A percentile compares a stretch with the other conserved stretches of the same genome.
phyloP scores from a whole-genome alignment of 306 rosid genomes.

The Prunus mira region DNA sequence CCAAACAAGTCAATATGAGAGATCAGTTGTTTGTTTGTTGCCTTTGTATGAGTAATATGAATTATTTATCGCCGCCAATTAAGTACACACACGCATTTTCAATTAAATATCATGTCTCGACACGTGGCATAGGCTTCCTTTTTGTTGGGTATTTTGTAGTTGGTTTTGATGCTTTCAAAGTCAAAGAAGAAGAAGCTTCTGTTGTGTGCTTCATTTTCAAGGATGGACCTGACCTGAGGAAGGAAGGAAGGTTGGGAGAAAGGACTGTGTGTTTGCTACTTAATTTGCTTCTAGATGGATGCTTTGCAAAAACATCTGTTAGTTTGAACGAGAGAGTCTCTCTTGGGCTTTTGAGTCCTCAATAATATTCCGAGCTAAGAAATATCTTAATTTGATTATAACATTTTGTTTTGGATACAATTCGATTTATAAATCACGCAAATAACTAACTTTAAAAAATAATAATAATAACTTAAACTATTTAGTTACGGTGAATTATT shows the following conservation, averaged over 20 bases:
- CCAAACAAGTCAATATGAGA: not conserved
- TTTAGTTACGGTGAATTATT: too few relatives aligned
- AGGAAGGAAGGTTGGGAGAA: not conserved
- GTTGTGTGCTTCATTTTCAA: constrained; percentile 2
- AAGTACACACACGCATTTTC: not conserved
- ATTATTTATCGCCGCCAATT: not conserved
- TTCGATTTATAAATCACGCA: too few relatives aligned
- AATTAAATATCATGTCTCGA: not conserved
- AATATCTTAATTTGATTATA: too few relatives aligned
- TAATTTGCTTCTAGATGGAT: not conserved
- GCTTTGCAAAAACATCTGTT: too few relatives aligned
- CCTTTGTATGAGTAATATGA: not conserved
- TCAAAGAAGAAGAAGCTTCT: constrained; percentile 19
- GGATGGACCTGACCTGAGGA: not conserved
- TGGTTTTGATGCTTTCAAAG: constrained; percentile 8
- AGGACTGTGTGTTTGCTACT: not conserved
- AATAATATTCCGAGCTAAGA: too few relatives aligned
- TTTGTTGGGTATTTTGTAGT: not conserved
- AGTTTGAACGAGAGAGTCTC: too few relatives aligned
- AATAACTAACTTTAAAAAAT: too few relatives aligned
- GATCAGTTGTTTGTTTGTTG: not conserved
- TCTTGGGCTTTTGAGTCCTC: too few relatives aligned
- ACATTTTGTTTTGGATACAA: too few relatives aligned
- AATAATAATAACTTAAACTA: too few relatives aligned
- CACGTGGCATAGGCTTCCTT: not conserved